A percentile compares a stretch with the other conserved stretches of the same genome.
phyloP scores from a whole-genome alignment of 2,329 filamentous ascomycete genomes.

The Penicillium hordei region DNA sequence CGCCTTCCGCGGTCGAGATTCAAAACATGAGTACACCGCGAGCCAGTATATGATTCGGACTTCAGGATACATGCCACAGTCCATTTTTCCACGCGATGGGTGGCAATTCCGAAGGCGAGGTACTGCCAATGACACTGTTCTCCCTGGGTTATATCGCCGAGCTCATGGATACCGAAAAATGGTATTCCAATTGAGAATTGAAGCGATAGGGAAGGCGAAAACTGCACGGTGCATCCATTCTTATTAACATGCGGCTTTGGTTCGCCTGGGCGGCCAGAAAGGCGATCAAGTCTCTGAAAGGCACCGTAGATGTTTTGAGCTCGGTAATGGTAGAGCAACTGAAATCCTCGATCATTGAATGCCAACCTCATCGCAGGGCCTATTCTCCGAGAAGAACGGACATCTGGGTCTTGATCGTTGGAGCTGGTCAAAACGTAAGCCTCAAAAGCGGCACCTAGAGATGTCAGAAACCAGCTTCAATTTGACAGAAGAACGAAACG shows the following conservation, averaged over 20 bases:
- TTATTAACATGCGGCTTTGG: slow-evolving; percentile 15
- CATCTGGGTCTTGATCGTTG: slow-evolving; percentile 1
- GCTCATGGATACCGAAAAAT: slow-evolving; percentile 40
- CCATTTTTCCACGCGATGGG: slow-evolving; percentile 34
- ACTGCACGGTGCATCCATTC: slow-evolving; percentile 29
- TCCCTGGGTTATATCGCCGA: slow-evolving; percentile 11
- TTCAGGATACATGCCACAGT: slow-evolving; percentile 41
- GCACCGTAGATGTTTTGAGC: slow-evolving; percentile 36
- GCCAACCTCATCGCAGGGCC: slow-evolving; percentile 32
- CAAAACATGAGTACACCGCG: slow-evolving; percentile 34
- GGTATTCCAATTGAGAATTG: slow-evolving; percentile 42
- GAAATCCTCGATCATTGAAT: slow-evolving; percentile 39
- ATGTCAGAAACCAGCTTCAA: slow-evolving; percentile 1
- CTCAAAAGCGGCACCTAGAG: slow-evolving; percentile 22
- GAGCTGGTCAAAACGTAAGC: slow-evolving; percentile 21
- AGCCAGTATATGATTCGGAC: slow-evolving; percentile 32
- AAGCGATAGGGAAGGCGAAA: slow-evolving; percentile 27
- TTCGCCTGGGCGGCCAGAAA: slow-evolving; percentile 5
- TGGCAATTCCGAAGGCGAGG: slow-evolving; percentile 42
- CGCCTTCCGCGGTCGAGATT: slow-evolving; percentile 44
- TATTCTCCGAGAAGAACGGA: slow-evolving; percentile 3
- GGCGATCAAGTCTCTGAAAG: slow-evolving; percentile 32
- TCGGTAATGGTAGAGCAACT: slow-evolving; percentile 39
- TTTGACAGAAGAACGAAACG: slow-evolving; percentile 2
- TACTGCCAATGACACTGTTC: slow-evolving; percentile 40